Percentiles rank a stretch among this genome's conserved stretches.
These are phyloP conservation scores for Irpex lacteus DNA, from an alignment of 1,284 basidiomycete species.

Conservation along the genomic window DNA sequence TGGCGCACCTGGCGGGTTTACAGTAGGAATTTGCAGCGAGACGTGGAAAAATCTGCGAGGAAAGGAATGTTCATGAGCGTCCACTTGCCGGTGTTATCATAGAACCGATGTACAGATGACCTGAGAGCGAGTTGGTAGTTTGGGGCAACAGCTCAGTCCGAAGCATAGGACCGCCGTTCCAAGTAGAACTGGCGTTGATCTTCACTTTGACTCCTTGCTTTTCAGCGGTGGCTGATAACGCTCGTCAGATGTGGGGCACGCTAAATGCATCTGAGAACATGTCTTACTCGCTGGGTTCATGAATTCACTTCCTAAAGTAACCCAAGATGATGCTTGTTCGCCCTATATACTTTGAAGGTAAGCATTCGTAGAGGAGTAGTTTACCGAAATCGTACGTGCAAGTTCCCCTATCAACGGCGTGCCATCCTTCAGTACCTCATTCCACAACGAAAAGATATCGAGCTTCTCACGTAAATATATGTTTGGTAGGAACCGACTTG, in stretches of 20 bases:
- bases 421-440: too few species aligned
- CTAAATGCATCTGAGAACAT: neutral
- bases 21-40: constrained; percentile 25
- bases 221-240: constrained; percentile 16
- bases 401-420: too few species aligned
- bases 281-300: constrained; percentile 25
- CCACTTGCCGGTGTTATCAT: neutral
- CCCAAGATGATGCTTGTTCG: constrained; percentile 24
- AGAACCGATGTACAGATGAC: constrained; percentile 18
- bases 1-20: constrained; percentile 20
- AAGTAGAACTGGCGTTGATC: constrained; percentile 22
- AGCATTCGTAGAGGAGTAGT: too few species aligned
- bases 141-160: constrained; percentile 26
- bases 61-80: neutral
- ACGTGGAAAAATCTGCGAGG: constrained; percentile 20
- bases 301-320: constrained; percentile 23
- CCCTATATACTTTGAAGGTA: constrained; percentile 12
- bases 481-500: constrained; percentile 26
- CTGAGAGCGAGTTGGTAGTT: constrained; percentile 23
- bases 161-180: constrained; percentile 28
- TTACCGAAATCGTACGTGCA: too few species aligned
- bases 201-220: constrained; percentile 26
- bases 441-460: neutral
- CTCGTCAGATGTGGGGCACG: neutral
- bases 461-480: constrained; percentile 22